phyloP scores from a whole-genome alignment of 305 asterid genomes.

The Rubia peregrina region DNA sequence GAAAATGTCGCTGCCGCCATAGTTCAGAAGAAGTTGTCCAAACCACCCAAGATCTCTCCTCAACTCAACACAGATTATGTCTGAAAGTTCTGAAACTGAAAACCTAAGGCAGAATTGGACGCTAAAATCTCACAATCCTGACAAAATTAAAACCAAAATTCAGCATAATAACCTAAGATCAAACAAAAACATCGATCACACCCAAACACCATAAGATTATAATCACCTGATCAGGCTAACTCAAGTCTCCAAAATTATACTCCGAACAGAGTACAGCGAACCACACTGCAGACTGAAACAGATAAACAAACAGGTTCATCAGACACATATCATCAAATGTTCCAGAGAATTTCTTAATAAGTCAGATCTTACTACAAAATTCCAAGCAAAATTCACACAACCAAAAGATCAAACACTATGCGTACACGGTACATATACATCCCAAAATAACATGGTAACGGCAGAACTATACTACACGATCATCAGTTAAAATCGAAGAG shows the following conservation, averaged over 20 bases:
- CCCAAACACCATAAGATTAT: not conserved
- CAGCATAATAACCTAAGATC: slow-evolving; percentile 7
- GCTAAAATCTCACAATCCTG: slow-evolving; percentile 24
- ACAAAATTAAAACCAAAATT: not conserved
- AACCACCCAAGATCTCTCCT: slow-evolving; percentile 3
- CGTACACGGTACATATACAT: too few species aligned
- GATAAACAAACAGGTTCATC: not conserved
- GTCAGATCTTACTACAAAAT: not conserved
- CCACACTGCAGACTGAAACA: not conserved
- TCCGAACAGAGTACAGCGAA: not conserved
- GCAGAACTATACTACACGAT: slow-evolving; percentile 15
- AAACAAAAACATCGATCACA: slow-evolving; percentile 1
- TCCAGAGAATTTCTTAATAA: slow-evolving; percentile 5
- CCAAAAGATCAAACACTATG: not conserved
- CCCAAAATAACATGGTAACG: too few species aligned
- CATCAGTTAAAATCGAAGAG: not conserved
- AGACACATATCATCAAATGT: slow-evolving; percentile 30
- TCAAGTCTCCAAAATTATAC: slow-evolving; percentile 8
- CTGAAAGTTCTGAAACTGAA: not conserved
- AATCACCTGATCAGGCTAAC: slow-evolving; percentile 4
- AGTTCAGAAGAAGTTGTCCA: slow-evolving; percentile 17
- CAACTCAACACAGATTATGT: not conserved
- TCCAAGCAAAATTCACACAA: not conserved
- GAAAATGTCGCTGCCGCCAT: slow-evolving; percentile 78
- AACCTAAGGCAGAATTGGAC: slow-evolving; percentile 36